phyloP scores from a whole-genome alignment of 2,329 filamentous ascomycete genomes.

The Gnomoniopsis smithogilvyi region DNA sequence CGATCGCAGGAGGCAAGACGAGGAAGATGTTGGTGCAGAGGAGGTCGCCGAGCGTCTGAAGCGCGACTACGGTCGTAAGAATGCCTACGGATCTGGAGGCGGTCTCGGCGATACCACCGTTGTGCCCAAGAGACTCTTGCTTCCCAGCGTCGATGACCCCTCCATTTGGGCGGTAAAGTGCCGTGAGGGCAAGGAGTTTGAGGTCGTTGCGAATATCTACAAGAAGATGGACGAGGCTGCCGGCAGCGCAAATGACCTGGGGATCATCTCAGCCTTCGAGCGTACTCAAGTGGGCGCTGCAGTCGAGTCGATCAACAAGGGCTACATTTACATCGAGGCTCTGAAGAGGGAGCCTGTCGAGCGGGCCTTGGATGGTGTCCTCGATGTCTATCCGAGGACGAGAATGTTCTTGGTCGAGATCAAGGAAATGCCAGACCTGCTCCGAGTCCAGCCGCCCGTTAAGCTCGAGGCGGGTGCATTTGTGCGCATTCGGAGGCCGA shows the following conservation, averaged over 20 bases:
- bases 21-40: conserved; percentile 86
- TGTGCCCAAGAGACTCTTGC: conserved; percentile 79
- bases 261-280: conserved; percentile 89
- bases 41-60: conserved; percentile 84
- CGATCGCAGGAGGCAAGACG: conserved; percentile 84
- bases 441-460: conserved; percentile 83
- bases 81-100: conserved; percentile 41
- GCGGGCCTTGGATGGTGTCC: conserved; percentile 75
- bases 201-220: conserved; percentile 83
- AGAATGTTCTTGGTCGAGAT: conserved; percentile 89
- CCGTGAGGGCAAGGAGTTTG: conserved; percentile 92
- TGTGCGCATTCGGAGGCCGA: conserved; percentile 78
- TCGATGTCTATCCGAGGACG: conserved; percentile 84
- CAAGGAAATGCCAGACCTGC: conserved; percentile 96
- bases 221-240: conserved; percentile 81
- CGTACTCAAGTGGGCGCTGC: conserved; percentile 75
- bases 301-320: conserved; percentile 77
- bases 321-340: conserved; percentile 94
- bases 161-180: conserved; percentile 94
- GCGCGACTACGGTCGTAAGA: conserved; percentile 79
- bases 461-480: conserved; percentile 84
- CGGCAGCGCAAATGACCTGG: conserved; percentile 74
- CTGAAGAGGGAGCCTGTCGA: conserved; percentile 82
- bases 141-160: conserved; percentile 92
- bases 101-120: conserved; percentile 68